Percentiles rank a stretch among this genome's conserved stretches.
These are phyloP conservation scores for Fusarium coicis DNA, from an alignment of 2,329 filamentous ascomycete genomes.

Conservation along the genomic window DNA sequence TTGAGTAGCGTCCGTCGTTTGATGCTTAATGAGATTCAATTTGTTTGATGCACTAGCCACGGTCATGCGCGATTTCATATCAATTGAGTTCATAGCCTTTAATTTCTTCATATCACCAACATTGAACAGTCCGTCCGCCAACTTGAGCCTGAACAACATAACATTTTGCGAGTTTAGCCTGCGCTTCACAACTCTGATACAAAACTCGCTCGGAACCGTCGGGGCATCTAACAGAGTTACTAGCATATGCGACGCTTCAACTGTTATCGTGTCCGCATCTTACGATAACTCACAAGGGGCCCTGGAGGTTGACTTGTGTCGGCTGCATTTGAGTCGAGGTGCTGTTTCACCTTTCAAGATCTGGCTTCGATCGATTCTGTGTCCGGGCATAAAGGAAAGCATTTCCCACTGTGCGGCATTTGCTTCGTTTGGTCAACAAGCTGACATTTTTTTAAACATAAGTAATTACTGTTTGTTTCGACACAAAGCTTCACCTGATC, in stretches of 20 bases:
- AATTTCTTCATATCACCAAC: constrained; percentile 19
- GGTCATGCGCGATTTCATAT: constrained; percentile 26
- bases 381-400: neutral
- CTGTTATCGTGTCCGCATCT: constrained; percentile 25
- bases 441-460: neutral
- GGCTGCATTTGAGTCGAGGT: neutral
- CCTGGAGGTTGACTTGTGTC: neutral
- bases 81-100: constrained; percentile 16
- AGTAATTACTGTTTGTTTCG: neutral
- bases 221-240: neutral
- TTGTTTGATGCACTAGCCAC: constrained; percentile 31
- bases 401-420: constrained; percentile 12
- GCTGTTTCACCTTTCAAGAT: constrained; percentile 37
- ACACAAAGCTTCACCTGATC: neutral
- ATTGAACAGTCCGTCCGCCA: neutral
- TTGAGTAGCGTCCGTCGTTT: constrained; percentile 7
- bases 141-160: neutral
- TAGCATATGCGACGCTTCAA: constrained; percentile 2
- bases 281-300: constrained; percentile 24
- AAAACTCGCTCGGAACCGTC: constrained; percentile 1
- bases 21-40: constrained; percentile 30
- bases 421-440: neutral
- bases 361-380: constrained; percentile 21
- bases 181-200: neutral
- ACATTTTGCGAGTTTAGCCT: neutral